Evolutionary conservation across 2,329 filamentous ascomycete genomes (phyloP).

Genomic region (Aspergillus flavus): DNA sequence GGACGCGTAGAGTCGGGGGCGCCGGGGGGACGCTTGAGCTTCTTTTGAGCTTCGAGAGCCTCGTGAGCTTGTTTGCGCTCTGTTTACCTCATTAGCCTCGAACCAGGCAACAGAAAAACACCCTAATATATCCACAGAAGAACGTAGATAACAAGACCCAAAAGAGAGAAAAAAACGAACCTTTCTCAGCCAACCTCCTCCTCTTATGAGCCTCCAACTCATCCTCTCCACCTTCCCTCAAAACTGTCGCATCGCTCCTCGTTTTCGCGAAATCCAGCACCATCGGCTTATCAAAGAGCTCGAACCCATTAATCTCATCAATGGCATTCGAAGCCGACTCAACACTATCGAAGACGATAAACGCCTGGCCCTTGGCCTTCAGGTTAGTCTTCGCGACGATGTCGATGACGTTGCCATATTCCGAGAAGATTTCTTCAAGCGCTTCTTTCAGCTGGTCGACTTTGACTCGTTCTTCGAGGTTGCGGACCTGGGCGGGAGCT

Average conservation of each 20-base stretch:
- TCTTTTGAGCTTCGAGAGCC: constrained; percentile 75
- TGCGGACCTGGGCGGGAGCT: constrained; percentile 58
- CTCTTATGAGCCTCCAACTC: constrained; percentile 87
- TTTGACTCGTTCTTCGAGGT: constrained; percentile 91
- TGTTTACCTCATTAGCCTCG: constrained; percentile 30
- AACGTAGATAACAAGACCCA: not conserved
- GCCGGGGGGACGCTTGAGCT: constrained; percentile 66
- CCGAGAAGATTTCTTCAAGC: constrained; percentile 76
- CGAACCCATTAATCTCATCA: constrained; percentile 88
- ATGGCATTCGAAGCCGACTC: constrained; percentile 80
- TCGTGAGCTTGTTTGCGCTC: constrained; percentile 81
- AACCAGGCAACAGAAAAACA: not conserved
- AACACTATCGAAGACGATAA: constrained; percentile 84
- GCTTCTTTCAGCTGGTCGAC: constrained; percentile 73
- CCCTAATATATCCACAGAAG: not conserved
- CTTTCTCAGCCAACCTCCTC: constrained; percentile 83
- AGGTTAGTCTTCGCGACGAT: constrained; percentile 87
- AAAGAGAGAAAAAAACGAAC: constrained; percentile 48
- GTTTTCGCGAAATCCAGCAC: constrained; percentile 78
- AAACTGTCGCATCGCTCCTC: constrained; percentile 83
- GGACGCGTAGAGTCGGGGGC: constrained; percentile 58
- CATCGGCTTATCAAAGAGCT: constrained; percentile 91
- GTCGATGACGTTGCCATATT: constrained; percentile 84
- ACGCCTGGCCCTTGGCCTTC: constrained; percentile 92
- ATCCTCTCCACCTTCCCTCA: constrained; percentile 71